Evolutionary conservation across 768 basidiomycete species (phyloP), one percentile per base, ranked within the genome.

Genomic region (Collybia mongolica): DNA sequence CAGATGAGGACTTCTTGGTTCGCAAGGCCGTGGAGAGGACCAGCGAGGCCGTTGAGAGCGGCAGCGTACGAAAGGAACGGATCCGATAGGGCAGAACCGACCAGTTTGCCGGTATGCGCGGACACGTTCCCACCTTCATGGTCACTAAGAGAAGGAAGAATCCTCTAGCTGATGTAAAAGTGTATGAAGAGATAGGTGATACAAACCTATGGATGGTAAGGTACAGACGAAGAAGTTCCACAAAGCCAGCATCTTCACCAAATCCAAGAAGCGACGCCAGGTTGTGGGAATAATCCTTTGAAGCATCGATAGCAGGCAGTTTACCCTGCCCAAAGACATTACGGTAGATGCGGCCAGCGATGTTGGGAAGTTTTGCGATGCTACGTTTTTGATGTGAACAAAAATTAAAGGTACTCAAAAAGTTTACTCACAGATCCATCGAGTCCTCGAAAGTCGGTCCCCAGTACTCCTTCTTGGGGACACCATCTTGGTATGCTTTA

Each of bases 51-150:
- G 60, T 96, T 96, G 53, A 98, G 76, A 26, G 94, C 89, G 42
- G 96, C 96, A 51, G 81, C 83, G 66, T 92, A 98, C 5, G 95
- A 81, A 20, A 98, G 84, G 92, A 97, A 98, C 48, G 96, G 96
- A 67, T 98, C 96, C 0, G 95, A 95, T 51, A 98, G 87, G 46
- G 96, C 95, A 48, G 93, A 94, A 48, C 92, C 93, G 56, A 95
- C 93, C 18, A 94, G 79, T 70, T 95, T 92, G 51, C 90, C 90
- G 18, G 93, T 89, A 76, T 95, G 93, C 1, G 93, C 93, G 45
- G 96, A 98, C 54, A 98, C 96, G 60, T 98, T 98, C 39, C 96
- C 96, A 67, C 96, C 96, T 72, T 98, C 96, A 72, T 98, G 96
- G 65, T 98, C 96, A 66, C 88, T 88, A 29, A 3, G 1, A 41